A percentile compares a stretch with the other conserved stretches of the same genome.
These are phyloP conservation scores for Yamadazyma songkhlaensis DNA, from an alignment of 1,139 yeast genomes.

Conservation along the genomic window DNA sequence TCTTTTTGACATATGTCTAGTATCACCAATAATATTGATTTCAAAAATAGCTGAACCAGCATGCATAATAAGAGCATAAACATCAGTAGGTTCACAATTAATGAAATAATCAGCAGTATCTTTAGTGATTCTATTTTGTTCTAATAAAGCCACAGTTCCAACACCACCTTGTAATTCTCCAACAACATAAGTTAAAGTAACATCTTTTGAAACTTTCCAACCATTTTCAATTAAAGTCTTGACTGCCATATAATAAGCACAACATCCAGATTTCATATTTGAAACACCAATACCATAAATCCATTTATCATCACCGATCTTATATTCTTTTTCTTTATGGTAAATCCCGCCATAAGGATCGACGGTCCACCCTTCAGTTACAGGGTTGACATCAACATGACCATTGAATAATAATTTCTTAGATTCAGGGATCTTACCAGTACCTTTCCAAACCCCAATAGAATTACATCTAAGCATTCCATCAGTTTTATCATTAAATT, in stretches of 20 bases:
- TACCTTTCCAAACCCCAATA: slow-evolving; percentile 23
- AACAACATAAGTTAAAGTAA: slow-evolving; percentile 14
- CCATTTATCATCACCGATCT: slow-evolving; percentile 10
- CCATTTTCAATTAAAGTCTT: slow-evolving; percentile 18
- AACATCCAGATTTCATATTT: slow-evolving; percentile 25
- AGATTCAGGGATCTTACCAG: slow-evolving; percentile 11
- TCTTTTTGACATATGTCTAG: slow-evolving; percentile 15
- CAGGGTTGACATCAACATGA: slow-evolving; percentile 25
- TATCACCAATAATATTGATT: slow-evolving; percentile 15
- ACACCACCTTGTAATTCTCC: slow-evolving; percentile 18
- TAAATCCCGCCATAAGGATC: slow-evolving; percentile 21
- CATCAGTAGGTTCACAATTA: slow-evolving; percentile 16
- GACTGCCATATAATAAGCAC: slow-evolving; percentile 26
- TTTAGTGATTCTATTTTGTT: slow-evolving; percentile 12
- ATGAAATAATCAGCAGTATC: slow-evolving; percentile 14
- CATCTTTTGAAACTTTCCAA: slow-evolving; percentile 14
- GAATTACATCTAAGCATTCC: slow-evolving; percentile 20
- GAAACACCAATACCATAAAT: slow-evolving; percentile 25
- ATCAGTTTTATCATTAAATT: slow-evolving; percentile 18
- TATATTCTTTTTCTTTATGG: slow-evolving; percentile 13
- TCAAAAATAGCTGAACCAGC: slow-evolving; percentile 16
- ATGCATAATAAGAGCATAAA: slow-evolving; percentile 13
- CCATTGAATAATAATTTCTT: slow-evolving; percentile 22
- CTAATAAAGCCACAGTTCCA: slow-evolving; percentile 14
- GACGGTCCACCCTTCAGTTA: slow-evolving; percentile 25